Percentiles rank a stretch among this genome's conserved stretches.
Conservation (phyloP, 768 basidiomycete genomes). For the Daedalea quercina region DNA sequence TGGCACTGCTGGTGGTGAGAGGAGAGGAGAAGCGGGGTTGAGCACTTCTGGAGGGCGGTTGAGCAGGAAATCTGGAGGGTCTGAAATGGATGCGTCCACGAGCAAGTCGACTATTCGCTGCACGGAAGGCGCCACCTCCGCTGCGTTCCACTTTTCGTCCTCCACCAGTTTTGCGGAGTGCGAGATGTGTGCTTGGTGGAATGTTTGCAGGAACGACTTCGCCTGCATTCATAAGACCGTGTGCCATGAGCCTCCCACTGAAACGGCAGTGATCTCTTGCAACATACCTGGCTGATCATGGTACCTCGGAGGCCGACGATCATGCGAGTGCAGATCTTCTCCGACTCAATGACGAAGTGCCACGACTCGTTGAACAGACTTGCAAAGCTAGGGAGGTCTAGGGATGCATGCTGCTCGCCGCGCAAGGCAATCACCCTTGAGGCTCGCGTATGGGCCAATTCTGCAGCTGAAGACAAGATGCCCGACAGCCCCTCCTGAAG, state of each 20-base stretch:
- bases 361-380: constrained; percentile 80
- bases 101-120: constrained; percentile 73
- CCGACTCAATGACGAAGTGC: constrained; percentile 85
- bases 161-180: constrained; percentile 87
- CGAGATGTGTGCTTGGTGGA: constrained; percentile 77
- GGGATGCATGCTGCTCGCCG: constrained; percentile 69
- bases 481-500: constrained; percentile 67
- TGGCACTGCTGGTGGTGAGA: constrained; percentile 13
- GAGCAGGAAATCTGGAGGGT: constrained; percentile 65
- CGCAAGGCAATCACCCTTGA: constrained; percentile 75
- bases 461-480: constrained; percentile 72
- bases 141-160: constrained; percentile 89
- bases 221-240: constrained; percentile 43
- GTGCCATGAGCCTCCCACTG: not conserved
- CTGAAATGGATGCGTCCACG: constrained; percentile 74
- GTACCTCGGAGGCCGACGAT: constrained; percentile 88
- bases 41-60: constrained; percentile 15
- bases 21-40: constrained; percentile 19
- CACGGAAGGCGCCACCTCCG: constrained; percentile 57
- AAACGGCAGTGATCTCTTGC: constrained; percentile 5
- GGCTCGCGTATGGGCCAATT: constrained; percentile 77
- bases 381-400: constrained; percentile 71
- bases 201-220: constrained; percentile 78
- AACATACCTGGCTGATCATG: constrained; percentile 67
- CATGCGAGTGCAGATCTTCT: constrained; percentile 83